Percentiles rank a stretch among this genome's conserved stretches.
Conservation (phyloP, 306 rosid genomes). For the Cajanus cajan region DNA sequence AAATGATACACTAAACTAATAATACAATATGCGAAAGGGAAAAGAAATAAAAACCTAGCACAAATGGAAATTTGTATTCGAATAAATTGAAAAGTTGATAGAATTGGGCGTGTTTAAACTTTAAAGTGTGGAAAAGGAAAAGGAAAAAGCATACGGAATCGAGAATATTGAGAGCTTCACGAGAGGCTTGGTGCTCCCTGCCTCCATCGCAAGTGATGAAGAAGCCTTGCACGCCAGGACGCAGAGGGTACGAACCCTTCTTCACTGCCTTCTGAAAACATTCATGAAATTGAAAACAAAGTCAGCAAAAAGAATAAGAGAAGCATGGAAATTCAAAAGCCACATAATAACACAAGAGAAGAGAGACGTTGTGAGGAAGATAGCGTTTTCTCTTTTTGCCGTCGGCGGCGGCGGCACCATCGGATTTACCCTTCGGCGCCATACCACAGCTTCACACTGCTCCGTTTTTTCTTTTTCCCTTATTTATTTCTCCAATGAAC, state of each 20-base stretch:
- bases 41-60: neutral
- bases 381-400: conserved; percentile 75
- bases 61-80: neutral
- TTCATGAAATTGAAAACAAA: neutral
- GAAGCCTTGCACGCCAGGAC: conserved; percentile 88
- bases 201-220: conserved; percentile 97
- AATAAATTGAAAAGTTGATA: neutral
- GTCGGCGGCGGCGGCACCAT: conserved; percentile 33
- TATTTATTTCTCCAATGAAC: too few species aligned
- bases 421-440: conserved; percentile 57
- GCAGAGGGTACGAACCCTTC: conserved; percentile 85
- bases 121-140: neutral
- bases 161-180: conserved; percentile 81
- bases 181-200: conserved; percentile 89
- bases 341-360: neutral
- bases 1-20: neutral
- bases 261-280: conserved; percentile 70
- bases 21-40: neutral
- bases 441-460: conserved; percentile 34
- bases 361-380: conserved; percentile 75
- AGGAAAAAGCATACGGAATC: conserved; percentile 56
- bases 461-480: too few species aligned
- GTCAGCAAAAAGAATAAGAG: neutral
- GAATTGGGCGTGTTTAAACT: too few species aligned
- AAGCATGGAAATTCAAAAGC: neutral